Base-by-base conservation (phyloP, 768 basidiomycete genomes). In the Macrolepiota dolichaula region DNA sequence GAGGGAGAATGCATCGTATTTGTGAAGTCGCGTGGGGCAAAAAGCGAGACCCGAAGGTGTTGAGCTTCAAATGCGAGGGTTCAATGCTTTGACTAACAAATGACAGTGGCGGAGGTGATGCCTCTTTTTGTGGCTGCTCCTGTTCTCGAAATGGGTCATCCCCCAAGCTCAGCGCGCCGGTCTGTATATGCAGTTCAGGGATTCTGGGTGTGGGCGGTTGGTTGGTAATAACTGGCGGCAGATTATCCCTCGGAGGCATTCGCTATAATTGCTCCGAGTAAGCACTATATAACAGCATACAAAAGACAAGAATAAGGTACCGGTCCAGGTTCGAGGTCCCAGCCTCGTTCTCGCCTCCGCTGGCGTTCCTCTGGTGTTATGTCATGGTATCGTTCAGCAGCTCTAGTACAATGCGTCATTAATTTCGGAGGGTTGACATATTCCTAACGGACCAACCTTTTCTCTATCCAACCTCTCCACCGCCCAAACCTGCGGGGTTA, bases 401-500 rank as follows among this genome's bases (percentile, higher is more conserved):
- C 92, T 73, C 92, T 94, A 65, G 57, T 55, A 52, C 59, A 42
- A 62, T 59, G 57, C 19, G 51, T 24, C 25, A 57, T 32, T 6
- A 58, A 36, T 55, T 40, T 24, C 51, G 54, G n/a, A n/a, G 59
- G 32, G 32, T 24, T 52, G 7, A 56, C 4, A 27, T n/a, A 51
- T 51, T n/a, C 42, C 37, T 11, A 4, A 35, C 5, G 6, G 37
- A 63, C 74, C 52, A 64, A 88, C 91, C 92, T 82, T 73, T 94
- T 94, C 76, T 94, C 92, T 59, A 94, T 89, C 92, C 92, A 94
- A 5, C 86, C 85, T 69, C 81, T 83, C 92, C 92, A 94, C 61
- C 92, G 79, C 19, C 92, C 92, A 67, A 94, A 94, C 68, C 92
- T 94, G 66, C 38, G 32, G 52, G 42, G 32, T 56, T 27, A 27